phyloP scores from a whole-genome alignment of 495 filamentous ascomycete species.

The Hypoxylon crocopeplum region DNA sequence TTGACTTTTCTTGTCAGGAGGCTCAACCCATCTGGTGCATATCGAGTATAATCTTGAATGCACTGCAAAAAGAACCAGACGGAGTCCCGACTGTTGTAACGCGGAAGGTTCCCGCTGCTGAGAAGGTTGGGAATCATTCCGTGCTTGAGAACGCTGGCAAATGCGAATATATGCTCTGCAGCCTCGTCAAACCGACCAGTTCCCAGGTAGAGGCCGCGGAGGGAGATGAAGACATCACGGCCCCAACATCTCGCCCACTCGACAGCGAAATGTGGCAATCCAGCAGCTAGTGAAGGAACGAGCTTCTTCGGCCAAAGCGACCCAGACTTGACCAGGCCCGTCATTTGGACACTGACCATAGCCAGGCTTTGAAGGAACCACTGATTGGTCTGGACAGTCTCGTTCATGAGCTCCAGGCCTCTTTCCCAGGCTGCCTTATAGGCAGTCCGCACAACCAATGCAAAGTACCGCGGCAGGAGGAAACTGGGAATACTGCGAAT shows the following conservation, averaged over 20 bases:
- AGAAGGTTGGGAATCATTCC: conserved; percentile 98
- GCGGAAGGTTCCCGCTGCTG: conserved; percentile 80
- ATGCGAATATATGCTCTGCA: conserved; percentile 91
- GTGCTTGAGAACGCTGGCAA: conserved; percentile 96
- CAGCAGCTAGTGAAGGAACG: conserved; percentile 89
- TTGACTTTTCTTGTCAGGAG: conserved; percentile 79
- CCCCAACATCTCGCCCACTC: conserved; percentile 98
- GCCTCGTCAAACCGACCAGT: conserved; percentile 89
- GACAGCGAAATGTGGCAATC: conserved; percentile 91
- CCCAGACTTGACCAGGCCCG: conserved; percentile 84
- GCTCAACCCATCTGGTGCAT: conserved; percentile 78
- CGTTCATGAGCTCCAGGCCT: conserved; percentile 76
- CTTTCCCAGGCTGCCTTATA: conserved; percentile 84
- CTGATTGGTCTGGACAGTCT: conserved; percentile 78
- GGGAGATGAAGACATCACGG: conserved; percentile 93
- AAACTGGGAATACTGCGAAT: conserved; percentile 86
- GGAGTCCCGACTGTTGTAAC: conserved; percentile 97
- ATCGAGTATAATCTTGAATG: conserved; percentile 89
- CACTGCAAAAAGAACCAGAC: conserved; percentile 97
- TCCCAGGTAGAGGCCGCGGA: conserved; percentile 86
- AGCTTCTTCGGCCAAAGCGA: conserved; percentile 86
- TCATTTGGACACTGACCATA: conserved; percentile 90
- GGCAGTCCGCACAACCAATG: conserved; percentile 82
- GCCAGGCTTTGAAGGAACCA: conserved; percentile 84
- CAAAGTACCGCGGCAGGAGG: conserved; percentile 91